Percentiles rank a stretch among this genome's conserved stretches.
Evolutionary conservation across 2,329 filamentous ascomycete genomes (phyloP).

Genomic region (Botrytis cinerea): DNA sequence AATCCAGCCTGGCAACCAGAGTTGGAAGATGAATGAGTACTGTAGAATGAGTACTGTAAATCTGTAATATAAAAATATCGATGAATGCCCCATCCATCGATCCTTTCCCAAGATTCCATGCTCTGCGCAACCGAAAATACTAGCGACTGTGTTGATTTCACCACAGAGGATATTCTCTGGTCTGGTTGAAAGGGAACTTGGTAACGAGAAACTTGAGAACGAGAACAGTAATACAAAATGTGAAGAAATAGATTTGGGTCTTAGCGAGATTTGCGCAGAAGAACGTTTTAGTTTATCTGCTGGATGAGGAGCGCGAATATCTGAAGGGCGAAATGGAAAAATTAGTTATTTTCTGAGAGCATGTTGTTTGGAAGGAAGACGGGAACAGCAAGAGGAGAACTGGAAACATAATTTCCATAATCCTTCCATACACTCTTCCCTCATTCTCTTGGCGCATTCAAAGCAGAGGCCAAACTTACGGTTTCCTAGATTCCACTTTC

Average conservation of each 20-base stretch:
- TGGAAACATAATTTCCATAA: neutral
- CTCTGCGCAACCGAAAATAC: neutral
- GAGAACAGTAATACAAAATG: neutral
- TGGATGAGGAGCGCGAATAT: constrained; percentile 16
- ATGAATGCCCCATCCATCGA: neutral
- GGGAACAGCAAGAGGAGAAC: neutral
- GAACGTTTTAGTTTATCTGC: neutral
- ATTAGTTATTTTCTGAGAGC: neutral
- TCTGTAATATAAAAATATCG: neutral
- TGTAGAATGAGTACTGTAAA: neutral
- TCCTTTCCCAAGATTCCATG: neutral
- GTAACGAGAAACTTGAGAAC: neutral
- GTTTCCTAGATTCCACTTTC: constrained; percentile 37
- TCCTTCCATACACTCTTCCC: neutral
- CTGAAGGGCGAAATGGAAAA: neutral
- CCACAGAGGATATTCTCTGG: neutral
- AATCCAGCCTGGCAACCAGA: neutral
- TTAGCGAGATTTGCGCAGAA: neutral
- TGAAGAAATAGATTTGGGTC: neutral
- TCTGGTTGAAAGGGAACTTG: neutral
- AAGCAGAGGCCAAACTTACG: constrained; percentile 33
- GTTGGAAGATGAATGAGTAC: neutral
- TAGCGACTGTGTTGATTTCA: neutral
- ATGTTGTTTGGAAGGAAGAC: neutral
- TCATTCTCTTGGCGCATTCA: neutral